These are phyloP conservation scores for Trichoderma lentiforme DNA, from an alignment of 2,329 filamentous ascomycete species.

Conservation along the genomic window DNA sequence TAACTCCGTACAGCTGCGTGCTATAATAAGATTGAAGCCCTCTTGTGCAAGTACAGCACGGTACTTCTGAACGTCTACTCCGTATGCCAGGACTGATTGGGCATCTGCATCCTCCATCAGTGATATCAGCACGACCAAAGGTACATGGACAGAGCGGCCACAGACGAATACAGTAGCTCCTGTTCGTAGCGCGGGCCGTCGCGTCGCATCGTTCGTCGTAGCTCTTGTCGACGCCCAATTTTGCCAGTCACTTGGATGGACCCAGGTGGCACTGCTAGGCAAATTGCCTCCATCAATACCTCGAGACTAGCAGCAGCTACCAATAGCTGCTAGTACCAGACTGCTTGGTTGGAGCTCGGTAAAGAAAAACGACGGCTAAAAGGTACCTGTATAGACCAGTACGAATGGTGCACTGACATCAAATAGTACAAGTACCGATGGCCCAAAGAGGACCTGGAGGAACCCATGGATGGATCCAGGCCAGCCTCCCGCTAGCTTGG, in stretches of 20 bases:
- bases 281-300: background rate
- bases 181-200: conserved; percentile 9
- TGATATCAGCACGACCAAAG: background rate
- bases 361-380: background rate
- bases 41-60: background rate
- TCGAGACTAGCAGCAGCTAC: background rate
- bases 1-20: background rate
- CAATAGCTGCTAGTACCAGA: background rate
- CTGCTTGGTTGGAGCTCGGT: background rate
- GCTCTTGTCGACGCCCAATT: background rate
- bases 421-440: background rate
- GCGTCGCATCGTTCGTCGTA: background rate
- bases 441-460: background rate
- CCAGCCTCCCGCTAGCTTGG: background rate
- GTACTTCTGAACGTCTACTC: background rate
- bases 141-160: background rate
- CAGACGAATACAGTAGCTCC: background rate
- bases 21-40: background rate
- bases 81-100: background rate
- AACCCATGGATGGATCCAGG: background rate
- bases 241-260: background rate
- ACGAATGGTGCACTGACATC: background rate
- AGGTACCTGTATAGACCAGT: background rate
- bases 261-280: background rate
- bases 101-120: background rate